These are phyloP conservation scores for Helianthus tuberosus DNA, from an alignment of 129 eudicot genomes.

Conservation along the genomic window DNA sequence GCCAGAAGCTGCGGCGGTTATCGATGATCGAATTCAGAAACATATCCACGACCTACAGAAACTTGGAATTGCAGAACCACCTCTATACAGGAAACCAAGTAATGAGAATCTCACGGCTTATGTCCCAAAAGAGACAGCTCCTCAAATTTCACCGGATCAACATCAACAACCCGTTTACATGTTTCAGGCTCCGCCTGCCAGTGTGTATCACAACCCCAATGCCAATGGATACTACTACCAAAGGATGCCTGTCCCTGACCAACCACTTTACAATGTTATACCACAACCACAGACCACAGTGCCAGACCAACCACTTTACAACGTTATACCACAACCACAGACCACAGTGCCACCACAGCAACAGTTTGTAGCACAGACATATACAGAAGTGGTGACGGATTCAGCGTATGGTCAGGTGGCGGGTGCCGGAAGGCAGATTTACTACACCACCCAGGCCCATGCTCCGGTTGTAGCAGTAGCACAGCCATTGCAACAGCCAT, in stretches of 20 bases:
- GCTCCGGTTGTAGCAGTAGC: conserved; percentile 10
- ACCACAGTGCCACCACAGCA: conserved; percentile 16
- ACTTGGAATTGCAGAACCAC: conserved; percentile 47
- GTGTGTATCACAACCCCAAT: conserved; percentile 60
- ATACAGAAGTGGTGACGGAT: conserved; percentile 56
- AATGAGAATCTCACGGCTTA: conserved; percentile 59
- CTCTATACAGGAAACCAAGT: conserved; percentile 41
- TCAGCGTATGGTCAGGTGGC: conserved; percentile 38
- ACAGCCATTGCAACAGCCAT: conserved; percentile 42
- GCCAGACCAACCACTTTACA: too few relatives aligned
- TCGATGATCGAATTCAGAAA: conserved; percentile 59
- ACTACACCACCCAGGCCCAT: conserved; percentile 38
- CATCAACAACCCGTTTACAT: conserved; percentile 56
- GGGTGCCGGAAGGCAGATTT: conserved; percentile 59
- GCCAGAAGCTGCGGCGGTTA: conserved; percentile 13
- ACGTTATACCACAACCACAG: conserved; percentile 32
- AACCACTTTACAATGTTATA: conserved; percentile 11
- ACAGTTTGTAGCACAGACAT: conserved; percentile 37
- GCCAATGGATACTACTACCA: conserved; percentile 75
- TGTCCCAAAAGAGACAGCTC: conserved; percentile 39
- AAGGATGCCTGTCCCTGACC: conserved; percentile 61
- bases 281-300: conserved; percentile 15
- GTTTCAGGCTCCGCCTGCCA: conserved; percentile 57
- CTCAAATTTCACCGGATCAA: conserved; percentile 54
- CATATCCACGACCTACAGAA: conserved; percentile 70